These are phyloP conservation scores for Pelargonium exstipulatum DNA, from an alignment of 441 rosid species.

Conservation along the genomic window DNA sequence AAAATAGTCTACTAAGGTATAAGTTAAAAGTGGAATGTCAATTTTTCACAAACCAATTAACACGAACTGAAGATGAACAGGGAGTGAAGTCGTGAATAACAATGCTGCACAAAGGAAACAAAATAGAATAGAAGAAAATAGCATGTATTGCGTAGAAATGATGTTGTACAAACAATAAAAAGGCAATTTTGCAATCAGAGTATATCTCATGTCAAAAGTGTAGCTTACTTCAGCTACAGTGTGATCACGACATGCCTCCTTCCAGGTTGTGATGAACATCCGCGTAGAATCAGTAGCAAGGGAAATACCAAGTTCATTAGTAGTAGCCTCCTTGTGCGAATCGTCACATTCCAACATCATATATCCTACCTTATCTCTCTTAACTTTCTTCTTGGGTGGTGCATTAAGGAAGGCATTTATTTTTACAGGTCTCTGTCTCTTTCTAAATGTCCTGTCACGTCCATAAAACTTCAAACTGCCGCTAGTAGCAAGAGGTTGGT, in stretches of 20 bases:
- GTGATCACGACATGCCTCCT: conserved; percentile 63
- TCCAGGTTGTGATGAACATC: conserved; percentile 78
- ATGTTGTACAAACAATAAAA: not conserved
- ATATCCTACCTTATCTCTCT: conserved; percentile 27
- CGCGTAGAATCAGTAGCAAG: conserved; percentile 43
- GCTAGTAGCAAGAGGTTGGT: conserved; percentile 24
- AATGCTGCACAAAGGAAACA: not conserved
- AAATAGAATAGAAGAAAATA: not conserved
- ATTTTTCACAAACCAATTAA: not conserved
- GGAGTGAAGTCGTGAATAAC: not conserved
- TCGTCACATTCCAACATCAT: conserved; percentile 23
- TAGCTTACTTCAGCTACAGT: conserved; percentile 43
- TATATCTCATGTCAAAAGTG: not conserved
- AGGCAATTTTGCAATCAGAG: not conserved
- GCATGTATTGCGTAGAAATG: not conserved
- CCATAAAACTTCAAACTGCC: conserved; percentile 25
- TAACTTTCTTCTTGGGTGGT: conserved; percentile 34
- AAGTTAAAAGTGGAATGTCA: conserved; percentile 5
- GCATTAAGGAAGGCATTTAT: conserved; percentile 29
- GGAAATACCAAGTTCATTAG: conserved; percentile 40
- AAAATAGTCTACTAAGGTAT: not conserved
- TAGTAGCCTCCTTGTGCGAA: conserved; percentile 24
- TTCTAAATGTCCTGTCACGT: conserved; percentile 18
- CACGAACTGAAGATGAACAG: not conserved
- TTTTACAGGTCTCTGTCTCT: conserved; percentile 51